A percentile compares a stretch with the other conserved stretches of the same genome.
Evolutionary conservation across 2,329 filamentous ascomycete species (phyloP).

Genomic region (Paecilomyces dactylethromorphus): DNA sequence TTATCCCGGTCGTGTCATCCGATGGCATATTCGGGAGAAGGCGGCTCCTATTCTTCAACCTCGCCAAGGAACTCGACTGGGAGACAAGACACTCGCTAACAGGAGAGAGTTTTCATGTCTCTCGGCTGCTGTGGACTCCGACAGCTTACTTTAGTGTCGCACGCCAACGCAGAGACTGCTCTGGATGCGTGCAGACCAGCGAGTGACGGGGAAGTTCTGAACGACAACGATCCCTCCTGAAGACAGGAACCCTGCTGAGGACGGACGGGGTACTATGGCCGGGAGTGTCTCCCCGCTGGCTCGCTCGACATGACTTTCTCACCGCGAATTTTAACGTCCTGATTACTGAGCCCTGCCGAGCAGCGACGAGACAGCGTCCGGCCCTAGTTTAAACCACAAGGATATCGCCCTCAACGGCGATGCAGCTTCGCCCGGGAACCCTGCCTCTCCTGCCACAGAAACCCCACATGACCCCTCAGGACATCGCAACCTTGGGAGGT

Average conservation of each 20-base stretch:
- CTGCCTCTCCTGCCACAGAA: background rate
- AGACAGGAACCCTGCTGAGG: background rate
- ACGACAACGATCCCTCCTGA: background rate
- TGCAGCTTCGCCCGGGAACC: background rate
- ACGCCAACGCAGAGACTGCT: background rate
- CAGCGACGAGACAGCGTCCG: background rate
- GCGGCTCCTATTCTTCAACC: background rate
- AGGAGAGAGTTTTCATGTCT: background rate
- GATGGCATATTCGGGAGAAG: background rate
- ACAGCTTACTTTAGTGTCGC: background rate
- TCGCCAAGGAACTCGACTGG: background rate
- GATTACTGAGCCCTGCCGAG: background rate
- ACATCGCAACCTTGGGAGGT: background rate
- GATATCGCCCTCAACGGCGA: background rate
- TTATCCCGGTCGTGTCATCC: background rate
- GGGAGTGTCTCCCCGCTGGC: background rate
- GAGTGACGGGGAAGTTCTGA: background rate
- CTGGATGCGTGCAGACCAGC: background rate
- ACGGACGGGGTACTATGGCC: background rate
- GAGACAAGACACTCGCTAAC: background rate
- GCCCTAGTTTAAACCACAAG: background rate
- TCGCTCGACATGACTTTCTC: background rate
- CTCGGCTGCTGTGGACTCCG: background rate
- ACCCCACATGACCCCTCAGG: background rate
- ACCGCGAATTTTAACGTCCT: background rate